Base-by-base conservation (phyloP, 495 filamentous ascomycete genomes). In the Parathielavia appendiculata region DNA sequence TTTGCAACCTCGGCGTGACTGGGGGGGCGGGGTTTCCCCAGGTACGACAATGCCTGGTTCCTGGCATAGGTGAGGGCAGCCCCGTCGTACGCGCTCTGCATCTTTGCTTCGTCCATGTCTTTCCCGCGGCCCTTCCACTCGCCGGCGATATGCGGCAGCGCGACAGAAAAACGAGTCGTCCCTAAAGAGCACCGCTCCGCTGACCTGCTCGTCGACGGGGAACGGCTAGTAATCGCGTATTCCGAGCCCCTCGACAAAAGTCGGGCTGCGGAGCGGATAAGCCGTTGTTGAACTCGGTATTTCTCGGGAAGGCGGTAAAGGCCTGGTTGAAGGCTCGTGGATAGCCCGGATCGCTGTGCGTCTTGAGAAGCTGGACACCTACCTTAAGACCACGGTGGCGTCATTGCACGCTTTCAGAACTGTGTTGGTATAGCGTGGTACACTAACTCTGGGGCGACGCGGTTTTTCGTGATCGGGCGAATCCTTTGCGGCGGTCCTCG, bases 231-330 rank as follows among this genome's bases (percentile, higher is more conserved):
- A 73, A 9, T 65, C 61, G 41, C 40, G 11, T 54, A 59, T 65
- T 47, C 59, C 44, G 6, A 64, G 56, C 2, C 65, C 68, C n/a
- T 69, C 59, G 35, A 69, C 61, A 57, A 69, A 68, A 55, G n/a
- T 70, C 66, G 26, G 68, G 69, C 35, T 69, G 62, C 22, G 64
- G 66, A 44, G 63, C 58, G 23, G 63, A 67, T 23, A 73, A 39
- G 45, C 70, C 60, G 38, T 72, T 57, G 47, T 70, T 72, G 47
- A 72, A 70, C n/a, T 68, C 67, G 40, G 65, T 57, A 45, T 70
- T 48, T 20, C 59, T 59, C 19, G 67, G 66, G 46, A 66, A 64
- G 50, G 23, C 56, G 26, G 65, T 69, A 38, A 70, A 69, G 17
- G 56, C 51, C 49, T 55, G 62, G 63, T 68, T 68, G 57, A 56